These are phyloP conservation scores for Oryza australiensis DNA, from an alignment of 176 grass and related monocot species.

Conservation along the genomic window DNA sequence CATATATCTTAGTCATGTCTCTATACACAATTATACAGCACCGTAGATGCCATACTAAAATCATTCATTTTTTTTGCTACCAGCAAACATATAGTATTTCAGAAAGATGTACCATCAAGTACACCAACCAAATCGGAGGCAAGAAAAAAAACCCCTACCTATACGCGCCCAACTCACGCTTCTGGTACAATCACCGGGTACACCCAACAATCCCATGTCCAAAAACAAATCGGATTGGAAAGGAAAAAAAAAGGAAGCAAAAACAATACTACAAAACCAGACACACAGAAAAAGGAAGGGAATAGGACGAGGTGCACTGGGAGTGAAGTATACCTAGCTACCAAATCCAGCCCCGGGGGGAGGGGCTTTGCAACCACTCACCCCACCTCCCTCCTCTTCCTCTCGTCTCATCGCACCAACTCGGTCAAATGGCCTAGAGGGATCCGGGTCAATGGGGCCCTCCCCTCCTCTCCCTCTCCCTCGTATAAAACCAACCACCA, in stretches of 20 bases:
- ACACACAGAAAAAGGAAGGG: not conserved
- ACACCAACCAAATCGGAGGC: not conserved
- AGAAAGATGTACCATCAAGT: not conserved
- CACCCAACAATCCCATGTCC: not conserved
- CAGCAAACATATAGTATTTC: not conserved
- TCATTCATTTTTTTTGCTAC: not conserved
- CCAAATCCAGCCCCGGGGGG: conserved; percentile 56
- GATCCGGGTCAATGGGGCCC: conserved; percentile 57
- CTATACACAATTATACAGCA: not conserved
- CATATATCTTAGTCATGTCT: not conserved
- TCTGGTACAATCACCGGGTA: conserved; percentile 28
- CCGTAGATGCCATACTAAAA: no score
- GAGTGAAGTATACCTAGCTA: conserved; percentile 54
- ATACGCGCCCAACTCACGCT: not conserved
- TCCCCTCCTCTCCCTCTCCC: not conserved
- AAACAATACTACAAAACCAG: not conserved
- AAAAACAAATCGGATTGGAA: not conserved
- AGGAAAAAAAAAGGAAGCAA: no score
- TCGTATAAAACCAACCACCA: conserved; percentile 49
- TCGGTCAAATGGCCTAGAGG: conserved; percentile 66
- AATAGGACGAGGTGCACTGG: conserved; percentile 51
- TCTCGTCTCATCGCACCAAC: conserved; percentile 48
- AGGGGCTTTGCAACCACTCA: conserved; percentile 51
- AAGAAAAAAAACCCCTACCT: not conserved
- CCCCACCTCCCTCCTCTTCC: not conserved